A percentile compares a stretch with the other conserved stretches of the same genome.
These are phyloP conservation scores for Tubosaeta sp. DNA, from an alignment of 768 basidiomycete species.

Conservation along the genomic window DNA sequence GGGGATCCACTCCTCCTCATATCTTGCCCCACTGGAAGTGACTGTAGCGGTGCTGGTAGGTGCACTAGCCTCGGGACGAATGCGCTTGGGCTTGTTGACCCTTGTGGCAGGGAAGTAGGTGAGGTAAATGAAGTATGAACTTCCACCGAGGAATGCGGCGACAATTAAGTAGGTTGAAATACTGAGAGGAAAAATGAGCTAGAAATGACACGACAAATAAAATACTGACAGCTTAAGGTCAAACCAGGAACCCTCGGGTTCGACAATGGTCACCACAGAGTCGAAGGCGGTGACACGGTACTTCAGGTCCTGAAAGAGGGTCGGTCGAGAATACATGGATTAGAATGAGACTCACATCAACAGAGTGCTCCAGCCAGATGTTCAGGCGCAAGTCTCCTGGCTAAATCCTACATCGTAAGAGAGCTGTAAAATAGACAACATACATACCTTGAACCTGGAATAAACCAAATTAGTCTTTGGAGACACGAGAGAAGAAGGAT, in stretches of 20 bases:
- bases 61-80: conserved; percentile 43
- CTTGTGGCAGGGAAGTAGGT: conserved; percentile 64
- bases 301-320: conserved; percentile 42
- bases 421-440: not conserved
- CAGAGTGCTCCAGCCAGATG: conserved; percentile 70
- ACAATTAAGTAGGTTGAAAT: conserved; percentile 73
- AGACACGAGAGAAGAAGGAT: not conserved
- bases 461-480: conserved; percentile 3
- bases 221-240: conserved; percentile 75
- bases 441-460: conserved; percentile 56
- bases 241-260: conserved; percentile 72
- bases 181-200: conserved; percentile 22
- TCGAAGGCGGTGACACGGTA: conserved; percentile 70
- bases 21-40: conserved; percentile 57
- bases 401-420: conserved; percentile 34
- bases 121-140: conserved; percentile 60
- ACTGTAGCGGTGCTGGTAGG: conserved; percentile 59
- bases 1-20: conserved; percentile 92
- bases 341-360: conserved; percentile 44
- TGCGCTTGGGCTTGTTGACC: conserved; percentile 45
- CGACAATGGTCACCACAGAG: conserved; percentile 72
- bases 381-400: conserved; percentile 71
- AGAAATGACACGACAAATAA: not conserved
- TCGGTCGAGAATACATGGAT: not conserved
- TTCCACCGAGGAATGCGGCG: conserved; percentile 55